phyloP scores from a whole-genome alignment of 2,329 filamentous ascomycete species.

The Nemania abortiva region DNA sequence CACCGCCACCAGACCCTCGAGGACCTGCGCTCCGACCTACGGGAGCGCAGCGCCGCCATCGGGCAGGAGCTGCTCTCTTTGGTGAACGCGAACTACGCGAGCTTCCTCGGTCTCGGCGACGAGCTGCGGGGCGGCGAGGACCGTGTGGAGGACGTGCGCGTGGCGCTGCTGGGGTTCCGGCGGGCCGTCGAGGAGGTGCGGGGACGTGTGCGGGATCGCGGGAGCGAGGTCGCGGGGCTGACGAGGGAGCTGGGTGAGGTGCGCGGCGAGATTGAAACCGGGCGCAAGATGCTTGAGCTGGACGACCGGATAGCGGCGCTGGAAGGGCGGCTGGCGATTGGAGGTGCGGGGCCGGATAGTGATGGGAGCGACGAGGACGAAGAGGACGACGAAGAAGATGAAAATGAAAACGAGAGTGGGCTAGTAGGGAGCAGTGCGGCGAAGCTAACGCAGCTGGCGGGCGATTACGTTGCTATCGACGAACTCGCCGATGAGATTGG shows the following conservation, averaged over 20 bases:
- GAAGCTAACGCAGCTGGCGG: conserved; percentile 61
- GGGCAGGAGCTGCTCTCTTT: conserved; percentile 90
- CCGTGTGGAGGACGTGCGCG: conserved; percentile 87
- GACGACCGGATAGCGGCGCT: conserved; percentile 72
- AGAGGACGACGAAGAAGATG: conserved; percentile 50
- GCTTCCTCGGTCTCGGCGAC: conserved; percentile 85
- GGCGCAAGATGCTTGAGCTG: conserved; percentile 74
- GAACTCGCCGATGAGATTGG: conserved; percentile 60
- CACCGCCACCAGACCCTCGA: conserved; percentile 96
- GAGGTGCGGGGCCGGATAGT: conserved; percentile 50
- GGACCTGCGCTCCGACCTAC: conserved; percentile 87
- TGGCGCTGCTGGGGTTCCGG: conserved; percentile 86
- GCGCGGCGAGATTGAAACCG: conserved; percentile 70
- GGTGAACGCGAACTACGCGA: conserved; percentile 94
- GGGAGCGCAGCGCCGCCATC: conserved; percentile 82
- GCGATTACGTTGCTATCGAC: conserved; percentile 59
- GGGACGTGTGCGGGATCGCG: conserved; percentile 71
- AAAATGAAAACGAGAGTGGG: conserved; percentile 47
- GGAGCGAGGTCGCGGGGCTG: conserved; percentile 71
- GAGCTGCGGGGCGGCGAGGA: conserved; percentile 90
- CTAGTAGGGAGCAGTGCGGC: conserved; percentile 61
- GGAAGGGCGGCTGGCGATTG: conserved; percentile 72
- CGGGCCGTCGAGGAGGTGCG: conserved; percentile 83
- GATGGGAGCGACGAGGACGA: conserved; percentile 56
- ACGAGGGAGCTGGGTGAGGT: conserved; percentile 76